Evolutionary conservation across 495 filamentous ascomycete genomes (phyloP).

Genomic region (Talaromyces trachyspermus): DNA sequence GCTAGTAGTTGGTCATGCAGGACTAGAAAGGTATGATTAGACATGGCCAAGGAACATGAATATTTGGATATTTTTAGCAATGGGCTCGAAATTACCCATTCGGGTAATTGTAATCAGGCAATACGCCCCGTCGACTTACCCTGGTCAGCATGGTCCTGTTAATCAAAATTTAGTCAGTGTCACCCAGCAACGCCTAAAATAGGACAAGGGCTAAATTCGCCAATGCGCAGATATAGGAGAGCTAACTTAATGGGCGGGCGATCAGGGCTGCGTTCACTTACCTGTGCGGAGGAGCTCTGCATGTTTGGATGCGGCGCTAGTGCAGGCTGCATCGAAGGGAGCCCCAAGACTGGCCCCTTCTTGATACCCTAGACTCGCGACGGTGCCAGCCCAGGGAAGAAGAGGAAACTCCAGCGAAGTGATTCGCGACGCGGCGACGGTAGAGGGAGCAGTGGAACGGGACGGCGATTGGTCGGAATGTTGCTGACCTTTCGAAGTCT

Average conservation of each 20-base stretch:
- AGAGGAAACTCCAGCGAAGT: slow-evolving; percentile 8
- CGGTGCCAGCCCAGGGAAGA: background rate
- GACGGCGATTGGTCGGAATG: slow-evolving; percentile 8
- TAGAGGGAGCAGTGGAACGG: slow-evolving; percentile 6
- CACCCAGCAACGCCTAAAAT: too few relatives aligned
- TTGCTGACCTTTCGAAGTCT: too few relatives aligned
- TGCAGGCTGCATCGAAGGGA: slow-evolving; percentile 44
- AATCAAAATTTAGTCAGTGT: too few relatives aligned
- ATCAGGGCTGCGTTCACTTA: too few relatives aligned
- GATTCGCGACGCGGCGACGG: slow-evolving; percentile 9
- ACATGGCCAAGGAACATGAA: slow-evolving; percentile 20
- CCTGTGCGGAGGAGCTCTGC: slow-evolving; percentile 45
- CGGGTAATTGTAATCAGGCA: too few relatives aligned
- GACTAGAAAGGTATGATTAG: slow-evolving; percentile 23
- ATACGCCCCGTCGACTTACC: slow-evolving; percentile 42
- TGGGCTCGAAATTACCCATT: too few relatives aligned
- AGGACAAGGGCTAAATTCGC: background rate
- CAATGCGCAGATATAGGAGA: background rate
- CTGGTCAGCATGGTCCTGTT: slow-evolving; percentile 45
- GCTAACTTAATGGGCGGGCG: too few relatives aligned
- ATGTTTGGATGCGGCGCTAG: slow-evolving; percentile 51
- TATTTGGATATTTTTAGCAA: too few relatives aligned
- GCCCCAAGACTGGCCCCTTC: too few relatives aligned
- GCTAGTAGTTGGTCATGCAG: slow-evolving; percentile 49
- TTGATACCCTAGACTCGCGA: too few relatives aligned